A percentile compares a stretch with the other conserved stretches of the same genome.
Conservation (phyloP, 192 early-diverging fungal genomes). For the Coemansia sp. region DNA sequence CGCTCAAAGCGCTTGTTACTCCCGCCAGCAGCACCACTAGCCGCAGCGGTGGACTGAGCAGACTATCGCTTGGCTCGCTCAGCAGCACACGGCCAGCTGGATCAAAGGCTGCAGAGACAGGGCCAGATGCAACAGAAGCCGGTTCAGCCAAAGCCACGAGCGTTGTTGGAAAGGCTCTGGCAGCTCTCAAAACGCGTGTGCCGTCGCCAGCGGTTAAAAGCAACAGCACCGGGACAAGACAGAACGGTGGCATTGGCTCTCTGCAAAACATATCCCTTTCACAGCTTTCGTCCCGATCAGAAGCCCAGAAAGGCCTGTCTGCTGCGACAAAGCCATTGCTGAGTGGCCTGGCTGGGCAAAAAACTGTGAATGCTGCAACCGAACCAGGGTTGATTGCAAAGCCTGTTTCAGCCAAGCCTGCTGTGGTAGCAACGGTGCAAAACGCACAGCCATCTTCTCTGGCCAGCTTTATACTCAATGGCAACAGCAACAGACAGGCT, state of each 20-base stretch:
- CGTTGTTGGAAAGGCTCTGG: slow-evolving; percentile 45
- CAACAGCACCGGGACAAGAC: neutral
- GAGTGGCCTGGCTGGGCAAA: neutral
- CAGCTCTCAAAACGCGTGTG: slow-evolving; percentile 23
- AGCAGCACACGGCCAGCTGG: neutral
- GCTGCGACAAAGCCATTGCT: slow-evolving; percentile 4
- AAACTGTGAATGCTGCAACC: neutral
- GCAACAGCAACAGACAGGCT: neutral
- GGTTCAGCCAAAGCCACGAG: neutral
- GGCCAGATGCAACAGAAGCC: neutral
- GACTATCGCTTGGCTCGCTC: slow-evolving; percentile 8
- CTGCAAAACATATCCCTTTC: neutral
- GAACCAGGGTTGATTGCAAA: neutral
- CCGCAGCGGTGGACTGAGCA: slow-evolving; percentile 5
- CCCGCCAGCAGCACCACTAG: neutral
- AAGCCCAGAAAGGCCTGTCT: neutral
- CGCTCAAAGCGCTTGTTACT: slow-evolving; percentile 21
- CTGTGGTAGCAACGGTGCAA: neutral
- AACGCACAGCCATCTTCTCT: slow-evolving; percentile 36
- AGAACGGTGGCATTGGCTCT: neutral
- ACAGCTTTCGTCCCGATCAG: neutral
- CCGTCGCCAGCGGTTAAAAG: neutral
- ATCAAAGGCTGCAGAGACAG: neutral
- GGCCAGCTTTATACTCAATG: slow-evolving; percentile 43
- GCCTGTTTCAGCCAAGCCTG: neutral